A percentile compares a stretch with the other conserved stretches of the same genome.
Conservation (phyloP, 176 grass and related monocot species). For the Aegilops tauschii region DNA sequence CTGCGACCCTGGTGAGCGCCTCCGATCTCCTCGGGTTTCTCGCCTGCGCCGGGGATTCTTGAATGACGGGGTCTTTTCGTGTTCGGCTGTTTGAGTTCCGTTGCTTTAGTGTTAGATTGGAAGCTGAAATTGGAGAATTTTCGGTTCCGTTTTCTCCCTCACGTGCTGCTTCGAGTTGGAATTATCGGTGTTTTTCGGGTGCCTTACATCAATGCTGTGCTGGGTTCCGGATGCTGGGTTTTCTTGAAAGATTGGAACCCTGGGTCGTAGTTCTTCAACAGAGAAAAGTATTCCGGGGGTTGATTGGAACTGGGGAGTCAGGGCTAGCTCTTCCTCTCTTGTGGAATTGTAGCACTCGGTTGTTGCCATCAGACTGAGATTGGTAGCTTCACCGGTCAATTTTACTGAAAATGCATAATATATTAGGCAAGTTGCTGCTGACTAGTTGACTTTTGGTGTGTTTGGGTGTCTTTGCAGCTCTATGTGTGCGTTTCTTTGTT, state of each 20-base stretch:
- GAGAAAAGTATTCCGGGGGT: not conserved
- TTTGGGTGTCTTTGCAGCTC: not conserved
- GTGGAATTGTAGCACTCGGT: constrained; percentile 25
- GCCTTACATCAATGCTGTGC: constrained; percentile 15
- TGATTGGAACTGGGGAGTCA: constrained; percentile 29
- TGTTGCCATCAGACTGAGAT: constrained; percentile 16
- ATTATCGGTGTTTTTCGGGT: constrained; percentile 29
- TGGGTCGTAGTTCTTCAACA: not conserved
- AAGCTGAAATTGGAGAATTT: constrained; percentile 32
- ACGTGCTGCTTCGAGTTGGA: not conserved
- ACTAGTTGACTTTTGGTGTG: constrained; percentile 10
- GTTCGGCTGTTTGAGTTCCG: constrained; percentile 8
- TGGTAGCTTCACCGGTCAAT: constrained; percentile 13
- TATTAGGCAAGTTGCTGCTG: not conserved
- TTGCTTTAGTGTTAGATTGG: constrained; percentile 34
- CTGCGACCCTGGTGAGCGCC: constrained; percentile 84
- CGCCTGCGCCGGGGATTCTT: not conserved
- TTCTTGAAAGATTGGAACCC: constrained; percentile 10
- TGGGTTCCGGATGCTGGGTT: constrained; percentile 27
- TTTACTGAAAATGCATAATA: constrained; percentile 9
- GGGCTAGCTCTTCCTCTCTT: constrained; percentile 5
- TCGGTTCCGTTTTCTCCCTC: not conserved
- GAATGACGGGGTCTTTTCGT: not conserved
- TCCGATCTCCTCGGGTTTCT: constrained; percentile 34
- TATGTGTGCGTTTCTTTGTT: constrained; percentile 17